Conservation (phyloP, 1,284 basidiomycete genomes). For the Hemileia vastatrix region DNA sequence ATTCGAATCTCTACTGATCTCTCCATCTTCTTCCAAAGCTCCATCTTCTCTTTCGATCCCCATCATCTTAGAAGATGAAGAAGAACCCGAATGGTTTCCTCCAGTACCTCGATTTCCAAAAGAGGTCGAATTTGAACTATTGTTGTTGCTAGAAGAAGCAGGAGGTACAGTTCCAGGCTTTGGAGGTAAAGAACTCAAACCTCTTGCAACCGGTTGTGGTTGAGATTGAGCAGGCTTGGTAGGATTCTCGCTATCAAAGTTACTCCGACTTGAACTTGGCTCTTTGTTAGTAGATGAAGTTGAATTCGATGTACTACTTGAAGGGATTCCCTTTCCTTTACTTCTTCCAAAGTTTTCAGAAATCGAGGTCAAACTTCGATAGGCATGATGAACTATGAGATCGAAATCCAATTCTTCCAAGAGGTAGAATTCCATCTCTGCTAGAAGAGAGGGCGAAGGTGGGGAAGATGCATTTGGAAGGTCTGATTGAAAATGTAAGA, state of each 20-base stretch:
- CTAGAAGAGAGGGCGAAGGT: constrained; percentile 22
- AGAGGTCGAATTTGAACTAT: background rate
- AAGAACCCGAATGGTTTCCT: too few species aligned
- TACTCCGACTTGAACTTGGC: background rate
- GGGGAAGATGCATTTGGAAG: too few species aligned
- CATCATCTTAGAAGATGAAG: too few species aligned
- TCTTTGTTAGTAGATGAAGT: background rate
- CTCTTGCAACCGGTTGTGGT: background rate
- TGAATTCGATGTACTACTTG: too few species aligned
- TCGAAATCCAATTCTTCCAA: constrained; percentile 43
- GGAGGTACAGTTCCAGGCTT: background rate
- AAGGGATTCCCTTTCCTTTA: background rate
- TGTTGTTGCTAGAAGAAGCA: background rate
- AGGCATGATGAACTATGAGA: constrained; percentile 38
- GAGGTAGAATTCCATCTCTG: constrained; percentile 42
- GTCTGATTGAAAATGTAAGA: too few species aligned
- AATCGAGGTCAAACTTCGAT: constrained; percentile 31
- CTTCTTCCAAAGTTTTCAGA: too few species aligned
- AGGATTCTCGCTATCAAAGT: too few species aligned
- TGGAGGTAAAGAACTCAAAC: background rate
- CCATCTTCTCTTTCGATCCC: background rate
- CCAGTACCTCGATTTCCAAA: background rate
- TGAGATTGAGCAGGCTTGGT: background rate
- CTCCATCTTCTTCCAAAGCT: background rate
- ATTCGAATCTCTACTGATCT: background rate